These are phyloP conservation scores for Stygiomarasmius scandens DNA, from an alignment of 1,284 basidiomycete species.

Conservation along the genomic window DNA sequence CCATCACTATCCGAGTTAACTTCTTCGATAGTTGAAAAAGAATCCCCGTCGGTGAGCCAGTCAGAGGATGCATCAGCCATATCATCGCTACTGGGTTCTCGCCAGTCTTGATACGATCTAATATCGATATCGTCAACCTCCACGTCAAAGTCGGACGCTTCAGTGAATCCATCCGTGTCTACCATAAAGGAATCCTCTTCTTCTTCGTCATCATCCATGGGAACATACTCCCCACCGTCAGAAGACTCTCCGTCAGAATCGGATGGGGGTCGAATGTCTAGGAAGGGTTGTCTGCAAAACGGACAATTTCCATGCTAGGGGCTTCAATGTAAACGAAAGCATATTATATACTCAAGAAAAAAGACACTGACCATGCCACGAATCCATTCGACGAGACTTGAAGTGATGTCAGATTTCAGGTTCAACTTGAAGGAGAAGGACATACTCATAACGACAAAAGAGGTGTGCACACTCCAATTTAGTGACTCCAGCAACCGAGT, in stretches of 20 bases:
- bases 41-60: constrained; percentile 35
- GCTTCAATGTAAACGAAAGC: background rate
- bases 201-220: constrained; percentile 55
- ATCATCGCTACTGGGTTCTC: constrained; percentile 20
- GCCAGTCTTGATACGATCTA: constrained; percentile 16
- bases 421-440: constrained; percentile 13
- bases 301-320: constrained; percentile 71
- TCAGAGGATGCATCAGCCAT: constrained; percentile 22
- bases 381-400: constrained; percentile 68
- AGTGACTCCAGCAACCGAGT: constrained; percentile 48
- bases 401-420: background rate
- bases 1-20: constrained; percentile 12
- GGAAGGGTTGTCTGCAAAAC: constrained; percentile 61
- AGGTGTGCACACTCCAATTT: constrained; percentile 64
- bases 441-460: constrained; percentile 69
- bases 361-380: constrained; percentile 44
- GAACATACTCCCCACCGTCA: constrained; percentile 67
- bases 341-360: background rate
- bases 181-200: constrained; percentile 43
- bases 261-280: constrained; percentile 50
- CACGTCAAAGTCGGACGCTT: constrained; percentile 31
- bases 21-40: constrained; percentile 15
- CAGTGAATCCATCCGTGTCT: constrained; percentile 34
- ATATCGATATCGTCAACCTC: constrained; percentile 34
- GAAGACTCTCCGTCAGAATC: constrained; percentile 67